A percentile compares a stretch with the other conserved stretches of the same genome.
Conservation (phyloP, 2,329 filamentous ascomycete genomes). For the Huntiella moniliformis region DNA sequence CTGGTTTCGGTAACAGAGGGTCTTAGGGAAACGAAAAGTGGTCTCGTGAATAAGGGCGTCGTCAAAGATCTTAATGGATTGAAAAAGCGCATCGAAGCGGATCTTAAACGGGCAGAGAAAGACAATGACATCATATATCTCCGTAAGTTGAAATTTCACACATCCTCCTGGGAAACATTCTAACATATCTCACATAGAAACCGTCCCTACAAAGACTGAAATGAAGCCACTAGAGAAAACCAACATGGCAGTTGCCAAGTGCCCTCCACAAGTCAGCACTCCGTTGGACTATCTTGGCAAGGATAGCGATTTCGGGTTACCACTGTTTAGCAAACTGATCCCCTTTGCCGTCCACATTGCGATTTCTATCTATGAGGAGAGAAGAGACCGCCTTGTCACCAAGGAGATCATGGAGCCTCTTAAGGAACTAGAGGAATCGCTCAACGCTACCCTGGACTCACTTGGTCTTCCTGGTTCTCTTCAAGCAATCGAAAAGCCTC, state of each 20-base stretch:
- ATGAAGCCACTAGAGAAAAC: conserved; percentile 71
- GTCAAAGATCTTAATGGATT: conserved; percentile 65
- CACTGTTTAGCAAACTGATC: conserved; percentile 77
- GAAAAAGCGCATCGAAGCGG: conserved; percentile 66
- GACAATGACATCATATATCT: conserved; percentile 96
- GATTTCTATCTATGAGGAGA: conserved; percentile 85
- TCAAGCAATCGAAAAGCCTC: conserved; percentile 84
- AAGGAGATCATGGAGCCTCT: conserved; percentile 71
- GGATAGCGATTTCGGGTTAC: conserved; percentile 59
- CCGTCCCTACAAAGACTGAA: conserved; percentile 75
- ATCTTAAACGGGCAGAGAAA: conserved; percentile 79
- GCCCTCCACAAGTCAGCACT: conserved; percentile 65
- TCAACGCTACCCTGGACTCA: conserved; percentile 63
- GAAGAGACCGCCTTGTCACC: conserved; percentile 76
- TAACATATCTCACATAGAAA: conserved; percentile 27
- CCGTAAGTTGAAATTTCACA: conserved; percentile 25
- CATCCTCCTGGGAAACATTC: background rate
- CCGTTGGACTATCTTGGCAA: conserved; percentile 68
- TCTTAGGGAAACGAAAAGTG: conserved; percentile 55
- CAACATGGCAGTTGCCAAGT: conserved; percentile 64
- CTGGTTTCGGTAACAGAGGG: conserved; percentile 70
- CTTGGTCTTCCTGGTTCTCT: conserved; percentile 81
- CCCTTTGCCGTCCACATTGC: conserved; percentile 92
- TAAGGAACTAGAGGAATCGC: conserved; percentile 58
- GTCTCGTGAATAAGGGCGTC: conserved; percentile 65